Conservation (phyloP, 129 eudicot genomes). For the Centella asiatica region DNA sequence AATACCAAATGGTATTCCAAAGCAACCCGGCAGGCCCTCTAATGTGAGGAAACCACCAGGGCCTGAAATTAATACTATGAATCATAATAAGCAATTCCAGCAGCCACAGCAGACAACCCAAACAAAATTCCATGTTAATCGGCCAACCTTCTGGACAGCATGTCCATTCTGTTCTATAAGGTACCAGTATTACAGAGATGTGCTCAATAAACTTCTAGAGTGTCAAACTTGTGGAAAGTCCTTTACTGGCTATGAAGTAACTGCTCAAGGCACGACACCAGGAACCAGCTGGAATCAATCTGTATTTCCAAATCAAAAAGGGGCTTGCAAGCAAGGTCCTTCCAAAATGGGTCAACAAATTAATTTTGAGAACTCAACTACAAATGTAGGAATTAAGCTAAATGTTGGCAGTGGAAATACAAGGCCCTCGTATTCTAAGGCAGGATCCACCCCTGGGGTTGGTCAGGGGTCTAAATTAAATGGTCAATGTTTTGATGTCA, state of each 20-base stretch:
- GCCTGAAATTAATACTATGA: constrained; percentile 11
- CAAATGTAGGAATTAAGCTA: constrained; percentile 5
- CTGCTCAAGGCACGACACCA: constrained; percentile 16
- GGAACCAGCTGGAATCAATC: constrained; percentile 15
- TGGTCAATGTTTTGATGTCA: not conserved
- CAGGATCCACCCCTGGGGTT: not conserved
- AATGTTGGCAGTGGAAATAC: not conserved
- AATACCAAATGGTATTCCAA: constrained; percentile 17
- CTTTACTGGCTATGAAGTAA: constrained; percentile 45
- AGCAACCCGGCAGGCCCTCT: constrained; percentile 28
- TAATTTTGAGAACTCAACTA: constrained; percentile 6
- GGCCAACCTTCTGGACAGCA: constrained; percentile 55
- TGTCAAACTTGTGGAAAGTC: constrained; percentile 51
- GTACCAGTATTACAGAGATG: constrained; percentile 39
- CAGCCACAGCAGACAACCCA: constrained; percentile 1
- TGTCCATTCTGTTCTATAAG: constrained; percentile 48
- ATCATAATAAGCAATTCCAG: not conserved
- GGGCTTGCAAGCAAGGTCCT: constrained; percentile 14
- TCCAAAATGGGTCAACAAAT: constrained; percentile 1
- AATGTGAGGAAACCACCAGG: constrained; percentile 20
- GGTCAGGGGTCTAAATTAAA: constrained; percentile 14
- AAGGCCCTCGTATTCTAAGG: not conserved
- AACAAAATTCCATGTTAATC: constrained; percentile 8
- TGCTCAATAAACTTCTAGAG: constrained; percentile 21
- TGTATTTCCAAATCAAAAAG: constrained; percentile 8